phyloP scores from a whole-genome alignment of 192 early-diverging fungal species.

The Borealophlyctis nickersoniae region DNA sequence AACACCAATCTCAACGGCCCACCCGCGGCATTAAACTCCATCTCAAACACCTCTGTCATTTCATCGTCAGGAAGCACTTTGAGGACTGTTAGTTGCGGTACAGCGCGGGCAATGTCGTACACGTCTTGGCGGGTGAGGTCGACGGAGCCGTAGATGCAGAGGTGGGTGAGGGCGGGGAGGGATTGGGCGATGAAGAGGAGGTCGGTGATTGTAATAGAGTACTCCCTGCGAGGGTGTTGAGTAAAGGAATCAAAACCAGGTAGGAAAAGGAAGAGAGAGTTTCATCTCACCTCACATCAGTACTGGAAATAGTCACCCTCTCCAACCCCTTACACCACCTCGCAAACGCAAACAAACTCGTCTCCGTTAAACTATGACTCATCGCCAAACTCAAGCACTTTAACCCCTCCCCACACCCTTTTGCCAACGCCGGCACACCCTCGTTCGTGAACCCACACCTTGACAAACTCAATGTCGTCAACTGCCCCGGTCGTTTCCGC shows the following conservation, averaged over 20 bases:
- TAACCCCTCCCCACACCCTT: background rate
- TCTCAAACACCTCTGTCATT: too few relatives aligned
- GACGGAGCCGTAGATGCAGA: background rate
- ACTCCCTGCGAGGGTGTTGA: background rate
- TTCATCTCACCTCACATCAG: background rate
- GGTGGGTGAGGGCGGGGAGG: background rate
- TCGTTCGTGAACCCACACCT: background rate
- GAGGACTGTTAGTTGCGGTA: background rate
- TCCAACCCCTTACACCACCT: background rate
- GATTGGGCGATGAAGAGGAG: background rate
- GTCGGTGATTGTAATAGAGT: background rate
- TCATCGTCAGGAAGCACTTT: too few relatives aligned
- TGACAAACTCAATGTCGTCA: background rate
- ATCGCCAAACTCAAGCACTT: background rate
- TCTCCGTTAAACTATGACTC: background rate
- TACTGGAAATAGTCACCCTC: background rate
- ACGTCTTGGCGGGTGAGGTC: background rate
- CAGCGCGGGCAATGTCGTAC: background rate
- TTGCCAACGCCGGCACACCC: background rate
- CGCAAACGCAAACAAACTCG: background rate
- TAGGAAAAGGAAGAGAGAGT: too few relatives aligned
- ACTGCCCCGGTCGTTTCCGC: background rate
- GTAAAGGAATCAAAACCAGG: too few relatives aligned
- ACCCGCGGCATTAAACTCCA: too few relatives aligned
- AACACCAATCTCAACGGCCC: too few relatives aligned